phyloP scores from a whole-genome alignment of 805 yeast species.

The Yarrowia osloensis region DNA sequence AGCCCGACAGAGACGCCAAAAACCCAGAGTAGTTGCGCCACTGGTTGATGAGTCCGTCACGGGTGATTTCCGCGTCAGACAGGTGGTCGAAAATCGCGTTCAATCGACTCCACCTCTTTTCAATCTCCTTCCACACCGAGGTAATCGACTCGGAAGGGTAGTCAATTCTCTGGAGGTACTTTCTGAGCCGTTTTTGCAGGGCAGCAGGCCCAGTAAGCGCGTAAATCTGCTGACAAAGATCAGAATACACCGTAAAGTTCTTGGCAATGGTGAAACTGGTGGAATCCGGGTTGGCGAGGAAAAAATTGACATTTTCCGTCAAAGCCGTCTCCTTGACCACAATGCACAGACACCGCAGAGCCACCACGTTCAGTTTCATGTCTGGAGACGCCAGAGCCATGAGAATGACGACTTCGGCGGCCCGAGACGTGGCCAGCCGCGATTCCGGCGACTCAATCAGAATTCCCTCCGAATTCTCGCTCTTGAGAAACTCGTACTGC shows the following conservation, averaged over 20 bases:
- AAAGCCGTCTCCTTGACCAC: conserved; percentile 39
- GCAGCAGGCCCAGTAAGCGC: conserved; percentile 73
- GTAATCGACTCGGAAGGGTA: conserved; percentile 45
- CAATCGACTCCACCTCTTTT: conserved; percentile 50
- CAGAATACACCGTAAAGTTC: conserved; percentile 47
- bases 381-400: conserved; percentile 56
- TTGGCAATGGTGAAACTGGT: conserved; percentile 36
- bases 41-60: conserved; percentile 38
- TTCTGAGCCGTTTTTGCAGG: conserved; percentile 65
- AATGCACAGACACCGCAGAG: conserved; percentile 47
- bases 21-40: conserved; percentile 73
- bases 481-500: conserved; percentile 38
- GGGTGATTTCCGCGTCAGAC: conserved; percentile 33
- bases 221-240: conserved; percentile 54
- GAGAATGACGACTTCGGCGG: conserved; percentile 55
- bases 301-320: conserved; percentile 35
- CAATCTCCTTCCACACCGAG: conserved; percentile 50
- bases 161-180: conserved; percentile 39
- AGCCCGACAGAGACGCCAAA: conserved; percentile 58
- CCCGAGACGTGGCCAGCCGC: conserved; percentile 41
- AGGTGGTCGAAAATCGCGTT: conserved; percentile 37
- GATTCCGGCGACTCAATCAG: conserved; percentile 42
- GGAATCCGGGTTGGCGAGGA: conserved; percentile 25
- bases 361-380: conserved; percentile 51
- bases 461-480: conserved; percentile 36